Conservation (phyloP, 1,284 basidiomycete species). For the Irpex sp. region DNA sequence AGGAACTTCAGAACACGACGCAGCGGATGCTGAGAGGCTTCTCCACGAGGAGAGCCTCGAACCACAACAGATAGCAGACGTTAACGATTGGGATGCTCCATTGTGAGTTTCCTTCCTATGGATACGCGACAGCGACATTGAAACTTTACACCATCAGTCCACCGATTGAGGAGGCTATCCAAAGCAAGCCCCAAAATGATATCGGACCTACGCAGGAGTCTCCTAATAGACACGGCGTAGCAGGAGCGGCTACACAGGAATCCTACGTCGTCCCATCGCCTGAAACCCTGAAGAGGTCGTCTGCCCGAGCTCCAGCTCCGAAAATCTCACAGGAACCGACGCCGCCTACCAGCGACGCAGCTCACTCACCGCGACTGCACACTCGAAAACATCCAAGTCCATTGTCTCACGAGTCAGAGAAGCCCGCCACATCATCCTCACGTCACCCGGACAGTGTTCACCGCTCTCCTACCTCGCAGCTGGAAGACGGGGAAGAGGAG, state of each 20-base stretch:
- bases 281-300: neutral
- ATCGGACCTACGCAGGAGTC: no score
- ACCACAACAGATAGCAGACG: no score
- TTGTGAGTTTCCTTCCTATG: no score
- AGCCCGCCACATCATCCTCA: neutral
- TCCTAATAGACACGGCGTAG: no score
- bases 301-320: neutral
- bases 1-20: slow-evolving; percentile 2
- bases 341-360: slow-evolving; percentile 10
- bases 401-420: neutral
- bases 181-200: no score
- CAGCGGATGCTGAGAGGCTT: slow-evolving; percentile 5
- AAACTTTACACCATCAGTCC: no score
- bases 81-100: no score
- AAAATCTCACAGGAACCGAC: slow-evolving; percentile 10
- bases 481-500: slow-evolving; percentile 1
- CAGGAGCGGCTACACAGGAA: neutral
- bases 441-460: no score
- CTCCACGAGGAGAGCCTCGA: neutral
- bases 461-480: neutral
- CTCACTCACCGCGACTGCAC: neutral
- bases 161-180: no score
- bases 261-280: slow-evolving; percentile 1
- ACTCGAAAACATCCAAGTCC: neutral
- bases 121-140: no score